Conservation (phyloP, 1,284 basidiomycete genomes). For the Sutorius eximius region DNA sequence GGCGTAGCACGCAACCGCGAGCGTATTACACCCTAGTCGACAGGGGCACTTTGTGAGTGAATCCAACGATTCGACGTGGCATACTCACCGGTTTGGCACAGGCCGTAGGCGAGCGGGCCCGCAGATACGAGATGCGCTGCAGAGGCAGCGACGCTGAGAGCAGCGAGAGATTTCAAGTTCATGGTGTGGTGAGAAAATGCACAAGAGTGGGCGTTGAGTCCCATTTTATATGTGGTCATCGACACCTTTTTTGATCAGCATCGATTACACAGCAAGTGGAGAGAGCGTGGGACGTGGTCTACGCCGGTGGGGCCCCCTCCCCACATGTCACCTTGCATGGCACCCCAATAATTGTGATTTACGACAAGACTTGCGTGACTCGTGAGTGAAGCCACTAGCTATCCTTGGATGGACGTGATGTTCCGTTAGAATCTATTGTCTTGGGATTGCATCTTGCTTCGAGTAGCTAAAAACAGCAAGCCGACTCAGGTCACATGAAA, state of each 20-base stretch:
- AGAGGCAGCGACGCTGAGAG: constrained; percentile 23
- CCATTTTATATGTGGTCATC: constrained; percentile 8
- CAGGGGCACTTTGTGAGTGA: background rate
- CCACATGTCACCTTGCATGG: background rate
- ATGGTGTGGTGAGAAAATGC: constrained; percentile 1
- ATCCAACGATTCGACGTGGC: background rate
- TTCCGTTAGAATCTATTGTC: no score
- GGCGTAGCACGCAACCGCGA: constrained; percentile 54
- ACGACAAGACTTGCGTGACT: no score
- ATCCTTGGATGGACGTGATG: no score
- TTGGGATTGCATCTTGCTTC: no score
- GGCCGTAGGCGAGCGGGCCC: constrained; percentile 44
- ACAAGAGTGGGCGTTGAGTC: background rate
- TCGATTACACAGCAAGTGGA: constrained; percentile 13
- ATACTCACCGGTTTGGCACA: constrained; percentile 49
- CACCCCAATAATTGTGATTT: background rate
- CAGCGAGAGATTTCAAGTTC: constrained; percentile 29
- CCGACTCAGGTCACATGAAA: no score
- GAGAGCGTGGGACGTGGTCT: background rate
- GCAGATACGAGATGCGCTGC: constrained; percentile 29
- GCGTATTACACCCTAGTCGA: constrained; percentile 49
- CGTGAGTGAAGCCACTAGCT: no score
- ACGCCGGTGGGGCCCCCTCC: background rate
- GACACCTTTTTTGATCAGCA: background rate
- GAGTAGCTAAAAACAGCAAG: no score